These are phyloP conservation scores for Knoxdaviesia proteae DNA, from an alignment of 2,329 filamentous ascomycete genomes.

Conservation along the genomic window DNA sequence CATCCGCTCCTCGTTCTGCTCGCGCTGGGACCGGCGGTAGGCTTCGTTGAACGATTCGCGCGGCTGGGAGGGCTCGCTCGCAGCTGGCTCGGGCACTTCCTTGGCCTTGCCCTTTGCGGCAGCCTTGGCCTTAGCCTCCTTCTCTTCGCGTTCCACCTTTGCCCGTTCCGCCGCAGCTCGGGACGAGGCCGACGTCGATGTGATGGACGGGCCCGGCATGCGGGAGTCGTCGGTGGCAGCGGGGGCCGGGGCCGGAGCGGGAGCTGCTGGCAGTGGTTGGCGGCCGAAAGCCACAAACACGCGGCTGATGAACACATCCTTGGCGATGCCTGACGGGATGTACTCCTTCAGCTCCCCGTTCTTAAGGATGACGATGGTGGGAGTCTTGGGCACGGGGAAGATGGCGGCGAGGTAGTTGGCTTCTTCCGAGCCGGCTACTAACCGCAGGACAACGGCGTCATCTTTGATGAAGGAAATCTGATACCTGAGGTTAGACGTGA, in stretches of 20 bases:
- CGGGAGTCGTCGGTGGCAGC: constrained; percentile 2
- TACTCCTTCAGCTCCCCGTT: constrained; percentile 64
- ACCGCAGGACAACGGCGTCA: constrained; percentile 47
- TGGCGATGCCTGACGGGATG: constrained; percentile 40
- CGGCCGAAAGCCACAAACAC: constrained; percentile 14
- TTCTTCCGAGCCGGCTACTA: constrained; percentile 56
- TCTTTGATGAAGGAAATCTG: constrained; percentile 37
- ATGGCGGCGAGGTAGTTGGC: constrained; percentile 65
- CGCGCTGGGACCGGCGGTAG: constrained; percentile 41
- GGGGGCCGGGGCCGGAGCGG: constrained; percentile 5
- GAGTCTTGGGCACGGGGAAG: constrained; percentile 59
- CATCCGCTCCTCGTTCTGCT: constrained; percentile 46
- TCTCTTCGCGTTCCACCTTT: background rate
- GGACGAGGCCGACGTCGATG: constrained; percentile 5
- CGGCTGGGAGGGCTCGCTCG: constrained; percentile 8
- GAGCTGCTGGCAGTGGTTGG: constrained; percentile 3
- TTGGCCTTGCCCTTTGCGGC: constrained; percentile 13
- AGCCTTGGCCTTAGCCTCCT: constrained; percentile 23
- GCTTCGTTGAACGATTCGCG: constrained; percentile 10
- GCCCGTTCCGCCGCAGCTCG: background rate
- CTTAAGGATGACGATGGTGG: constrained; percentile 60
- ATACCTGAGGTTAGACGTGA: background rate
- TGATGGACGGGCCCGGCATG: background rate
- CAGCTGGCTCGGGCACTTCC: constrained; percentile 14
- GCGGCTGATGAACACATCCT: constrained; percentile 41